A percentile compares a stretch with the other conserved stretches of the same genome.
These are phyloP conservation scores for Suhomyces coccinellae DNA, from an alignment of 1,139 yeast species.

Conservation along the genomic window DNA sequence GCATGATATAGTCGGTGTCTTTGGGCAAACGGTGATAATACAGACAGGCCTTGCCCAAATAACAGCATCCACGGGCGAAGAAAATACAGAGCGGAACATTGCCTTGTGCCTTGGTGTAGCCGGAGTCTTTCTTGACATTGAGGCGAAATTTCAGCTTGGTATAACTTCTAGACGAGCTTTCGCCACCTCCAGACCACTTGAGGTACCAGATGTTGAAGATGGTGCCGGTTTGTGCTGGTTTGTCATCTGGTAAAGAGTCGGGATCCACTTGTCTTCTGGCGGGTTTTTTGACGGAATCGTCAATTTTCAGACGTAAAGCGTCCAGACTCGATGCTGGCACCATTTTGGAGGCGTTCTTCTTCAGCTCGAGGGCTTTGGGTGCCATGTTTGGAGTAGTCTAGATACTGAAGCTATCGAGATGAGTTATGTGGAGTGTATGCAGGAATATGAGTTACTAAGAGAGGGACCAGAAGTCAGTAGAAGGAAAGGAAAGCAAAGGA, in stretches of 20 bases:
- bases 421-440: not conserved
- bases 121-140: slow-evolving; percentile 62
- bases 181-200: slow-evolving; percentile 81
- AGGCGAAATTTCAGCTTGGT: slow-evolving; percentile 53
- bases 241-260: slow-evolving; percentile 55
- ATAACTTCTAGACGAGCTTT: slow-evolving; percentile 36
- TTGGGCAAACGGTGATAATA: slow-evolving; percentile 78
- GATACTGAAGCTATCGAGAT: not conserved
- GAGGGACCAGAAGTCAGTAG: too few species aligned
- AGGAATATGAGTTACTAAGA: not conserved
- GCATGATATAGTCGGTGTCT: slow-evolving; percentile 46
- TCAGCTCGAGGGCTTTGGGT: not conserved
- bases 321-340: not conserved
- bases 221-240: slow-evolving; percentile 79
- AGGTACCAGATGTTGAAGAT: slow-evolving; percentile 86
- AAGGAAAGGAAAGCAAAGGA: too few species aligned
- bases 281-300: slow-evolving; percentile 20
- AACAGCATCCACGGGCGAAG: slow-evolving; percentile 88
- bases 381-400: not conserved
- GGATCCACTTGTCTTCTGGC: slow-evolving; percentile 75
- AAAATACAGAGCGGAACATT: slow-evolving; percentile 65
- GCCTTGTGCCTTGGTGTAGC: slow-evolving; percentile 68
- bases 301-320: not conserved
- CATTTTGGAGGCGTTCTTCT: too few species aligned
- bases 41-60: slow-evolving; percentile 71